Conservation (phyloP, 352 stramenopile genomes). For the Lagenidium giganteum region DNA sequence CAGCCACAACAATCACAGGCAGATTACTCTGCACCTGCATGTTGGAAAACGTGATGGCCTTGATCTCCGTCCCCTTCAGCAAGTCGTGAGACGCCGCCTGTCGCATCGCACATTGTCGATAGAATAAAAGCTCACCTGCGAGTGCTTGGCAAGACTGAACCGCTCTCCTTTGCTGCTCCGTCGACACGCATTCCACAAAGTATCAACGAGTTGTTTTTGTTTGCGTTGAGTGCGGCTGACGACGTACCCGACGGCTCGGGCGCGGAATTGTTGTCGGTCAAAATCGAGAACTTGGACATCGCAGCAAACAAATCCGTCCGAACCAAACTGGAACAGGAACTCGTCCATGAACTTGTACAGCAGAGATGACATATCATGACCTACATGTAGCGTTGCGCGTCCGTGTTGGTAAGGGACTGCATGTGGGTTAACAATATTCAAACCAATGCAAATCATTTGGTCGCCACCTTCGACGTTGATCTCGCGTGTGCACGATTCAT, state of each 20-base stretch:
- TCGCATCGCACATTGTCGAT: not conserved
- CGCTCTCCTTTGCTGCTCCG: constrained; percentile 40
- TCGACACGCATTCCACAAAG: no score
- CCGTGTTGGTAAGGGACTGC: no score
- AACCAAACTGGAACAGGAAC: constrained; percentile 60
- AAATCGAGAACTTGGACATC: constrained; percentile 17
- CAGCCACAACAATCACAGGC: not conserved
- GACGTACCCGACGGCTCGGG: constrained; percentile 7
- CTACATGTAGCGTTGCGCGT: no score
- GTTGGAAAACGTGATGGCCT: constrained; percentile 80
- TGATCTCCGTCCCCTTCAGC: constrained; percentile 64
- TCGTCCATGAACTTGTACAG: constrained; percentile 75
- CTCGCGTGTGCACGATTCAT: constrained; percentile 14
- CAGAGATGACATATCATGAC: constrained; percentile 49
- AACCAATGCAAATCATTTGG: no score
- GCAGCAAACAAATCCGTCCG: constrained; percentile 28
- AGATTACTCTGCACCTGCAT: constrained; percentile 45
- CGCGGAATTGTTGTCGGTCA: constrained; percentile 11
- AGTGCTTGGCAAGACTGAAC: constrained; percentile 56
- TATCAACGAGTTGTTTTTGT: no score
- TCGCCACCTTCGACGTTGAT: constrained; percentile 14
- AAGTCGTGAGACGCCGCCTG: not conserved
- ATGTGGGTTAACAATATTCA: no score
- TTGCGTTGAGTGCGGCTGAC: no score
- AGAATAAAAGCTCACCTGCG: constrained; percentile 1